Evolutionary conservation across 1,139 yeast species (phyloP).

Genomic region (Protomyces arabidopsidicola): DNA sequence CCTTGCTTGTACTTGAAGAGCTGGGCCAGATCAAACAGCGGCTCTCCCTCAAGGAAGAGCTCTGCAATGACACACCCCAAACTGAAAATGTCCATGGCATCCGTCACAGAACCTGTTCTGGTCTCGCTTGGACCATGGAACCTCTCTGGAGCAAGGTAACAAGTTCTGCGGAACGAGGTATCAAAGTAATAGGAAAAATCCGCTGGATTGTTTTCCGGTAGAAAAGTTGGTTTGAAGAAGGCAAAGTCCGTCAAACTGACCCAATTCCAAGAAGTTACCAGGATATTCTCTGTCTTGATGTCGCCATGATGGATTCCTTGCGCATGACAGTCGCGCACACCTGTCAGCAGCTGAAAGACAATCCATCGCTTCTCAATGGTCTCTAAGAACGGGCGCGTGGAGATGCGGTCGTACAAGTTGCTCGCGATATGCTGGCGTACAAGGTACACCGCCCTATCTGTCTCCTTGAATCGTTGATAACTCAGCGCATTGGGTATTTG

Average conservation of each 20-base stretch:
- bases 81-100: conserved; percentile 65
- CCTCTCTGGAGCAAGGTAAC: conserved; percentile 93
- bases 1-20: conserved; percentile 72
- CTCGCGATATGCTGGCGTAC: conserved; percentile 75
- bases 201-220: conserved; percentile 95
- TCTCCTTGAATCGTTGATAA: conserved; percentile 69
- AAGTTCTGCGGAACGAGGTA: conserved; percentile 75
- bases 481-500: conserved; percentile 62
- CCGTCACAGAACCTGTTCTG: conserved; percentile 45
- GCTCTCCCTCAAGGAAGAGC: conserved; percentile 76
- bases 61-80: conserved; percentile 77
- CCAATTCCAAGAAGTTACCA: conserved; percentile 91
- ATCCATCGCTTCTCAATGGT: conserved; percentile 79
- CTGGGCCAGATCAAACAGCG: conserved; percentile 80
- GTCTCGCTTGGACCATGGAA: conserved; percentile 46
- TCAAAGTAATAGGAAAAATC: conserved; percentile 89
- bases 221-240: conserved; percentile 70
- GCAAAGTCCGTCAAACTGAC: conserved; percentile 76
- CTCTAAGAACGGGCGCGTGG: conserved; percentile 82
- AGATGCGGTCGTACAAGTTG: conserved; percentile 77
- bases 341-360: conserved; percentile 66
- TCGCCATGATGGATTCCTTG: conserved; percentile 68
- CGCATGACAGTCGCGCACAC: conserved; percentile 61
- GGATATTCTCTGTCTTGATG: conserved; percentile 78
- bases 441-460: conserved; percentile 87